Percentiles rank a stretch among this genome's conserved stretches.
phyloP scores from a whole-genome alignment of 202 grass and related monocot genomes.

The Brachypodium distachyon region DNA sequence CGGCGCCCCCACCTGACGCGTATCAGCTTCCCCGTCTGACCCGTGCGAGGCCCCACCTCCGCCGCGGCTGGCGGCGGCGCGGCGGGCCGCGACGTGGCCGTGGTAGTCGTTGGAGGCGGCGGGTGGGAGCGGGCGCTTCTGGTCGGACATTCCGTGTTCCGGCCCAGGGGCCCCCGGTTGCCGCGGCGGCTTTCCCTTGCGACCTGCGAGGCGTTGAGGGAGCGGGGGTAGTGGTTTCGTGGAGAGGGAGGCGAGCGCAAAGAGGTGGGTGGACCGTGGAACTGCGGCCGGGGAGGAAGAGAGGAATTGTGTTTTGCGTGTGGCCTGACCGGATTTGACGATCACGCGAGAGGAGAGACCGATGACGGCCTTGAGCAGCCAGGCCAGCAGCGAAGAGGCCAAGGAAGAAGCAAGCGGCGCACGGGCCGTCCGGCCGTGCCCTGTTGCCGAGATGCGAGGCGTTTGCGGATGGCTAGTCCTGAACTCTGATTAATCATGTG shows the following conservation, averaged over 20 bases:
- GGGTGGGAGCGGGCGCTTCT: conserved; percentile 46
- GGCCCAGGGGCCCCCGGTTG: background rate
- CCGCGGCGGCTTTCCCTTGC: background rate
- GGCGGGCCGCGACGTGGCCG: conserved; percentile 18
- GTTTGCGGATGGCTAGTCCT: background rate
- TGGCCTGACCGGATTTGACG: conserved; percentile 12
- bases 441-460: background rate
- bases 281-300: conserved; percentile 7
- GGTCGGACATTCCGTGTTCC: conserved; percentile 49
- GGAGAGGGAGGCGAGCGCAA: conserved; percentile 25
- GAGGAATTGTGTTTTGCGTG: conserved; percentile 15
- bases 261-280: conserved; percentile 33
- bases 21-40: background rate
- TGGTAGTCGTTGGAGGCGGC: conserved; percentile 11
- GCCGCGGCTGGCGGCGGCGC: conserved; percentile 11
- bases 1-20: background rate
- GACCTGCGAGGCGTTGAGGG: background rate
- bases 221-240: conserved; percentile 26
- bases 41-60: background rate
- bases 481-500: background rate
- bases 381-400: background rate
- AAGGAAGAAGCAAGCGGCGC: background rate
- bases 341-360: conserved; percentile 13
- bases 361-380: background rate
- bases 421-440: background rate